Evolutionary conservation across 2,329 filamentous ascomycete species (phyloP).

Genomic region (Hansfordia pulvinata): DNA sequence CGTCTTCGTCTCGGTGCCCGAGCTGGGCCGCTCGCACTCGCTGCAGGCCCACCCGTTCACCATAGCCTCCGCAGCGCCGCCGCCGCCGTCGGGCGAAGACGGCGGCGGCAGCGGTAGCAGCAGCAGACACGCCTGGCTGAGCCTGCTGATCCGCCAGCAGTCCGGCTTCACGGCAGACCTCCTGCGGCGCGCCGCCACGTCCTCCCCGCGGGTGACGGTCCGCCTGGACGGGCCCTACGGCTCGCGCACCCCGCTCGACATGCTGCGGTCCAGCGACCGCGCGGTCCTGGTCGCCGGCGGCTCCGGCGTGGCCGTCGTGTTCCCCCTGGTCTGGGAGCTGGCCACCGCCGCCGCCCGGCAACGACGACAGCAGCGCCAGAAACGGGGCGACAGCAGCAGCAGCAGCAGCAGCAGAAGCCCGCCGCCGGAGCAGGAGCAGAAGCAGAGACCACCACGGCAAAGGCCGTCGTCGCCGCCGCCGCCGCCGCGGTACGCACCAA

Average conservation of each 20-base stretch:
- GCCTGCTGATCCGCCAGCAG: slow-evolving; percentile 45
- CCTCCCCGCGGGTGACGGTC: too few relatives aligned
- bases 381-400: background rate
- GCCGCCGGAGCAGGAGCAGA: too few relatives aligned
- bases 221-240: slow-evolving; percentile 54
- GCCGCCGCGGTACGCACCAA: too few relatives aligned
- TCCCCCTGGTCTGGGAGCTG: slow-evolving; percentile 43
- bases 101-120: slow-evolving; percentile 3
- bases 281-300: slow-evolving; percentile 48
- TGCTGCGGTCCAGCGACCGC: slow-evolving; percentile 32
- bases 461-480: too few relatives aligned
- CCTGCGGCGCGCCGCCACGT: slow-evolving; percentile 32
- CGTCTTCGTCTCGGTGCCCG: slow-evolving; percentile 46
- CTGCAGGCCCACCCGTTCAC: slow-evolving; percentile 55
- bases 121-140: slow-evolving; percentile 33
- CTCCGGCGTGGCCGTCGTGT: slow-evolving; percentile 50
- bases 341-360: slow-evolving; percentile 13
- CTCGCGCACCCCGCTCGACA: slow-evolving; percentile 36
- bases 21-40: slow-evolving; percentile 33
- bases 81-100: background rate
- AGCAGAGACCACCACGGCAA: too few relatives aligned
- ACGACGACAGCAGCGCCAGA: slow-evolving; percentile 5
- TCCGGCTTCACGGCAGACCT: slow-evolving; percentile 45
- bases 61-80: slow-evolving; percentile 45
- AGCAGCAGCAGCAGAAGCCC: background rate